Base-by-base conservation (phyloP, 2,329 filamentous ascomycete species). In the Botryotinia calthae region DNA sequence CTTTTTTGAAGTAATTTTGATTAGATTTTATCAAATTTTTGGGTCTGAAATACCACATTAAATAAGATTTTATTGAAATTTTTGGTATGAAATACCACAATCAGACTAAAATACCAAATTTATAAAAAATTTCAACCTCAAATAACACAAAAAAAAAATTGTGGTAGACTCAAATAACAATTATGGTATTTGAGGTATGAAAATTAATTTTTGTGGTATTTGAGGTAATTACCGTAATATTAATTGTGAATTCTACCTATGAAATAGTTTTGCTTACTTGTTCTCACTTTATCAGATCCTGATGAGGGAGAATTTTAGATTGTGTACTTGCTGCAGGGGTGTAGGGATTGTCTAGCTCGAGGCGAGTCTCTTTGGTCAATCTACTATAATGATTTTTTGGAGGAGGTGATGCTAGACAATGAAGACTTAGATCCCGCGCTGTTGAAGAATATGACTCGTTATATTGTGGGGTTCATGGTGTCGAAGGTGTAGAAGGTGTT, bases 391-490 rank as follows among this genome's bases (percentile, higher is more conserved):
- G 48, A 34, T 40, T 56, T 14, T 22, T 56, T 44, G 10, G 9
- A 18, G 28, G 14, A 14, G n/a, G 37, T 18, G 40, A 34, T 34
- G 1, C 9, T 12, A 56, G 22, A 48, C 48, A 37, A 22, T 58
- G 9, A 25, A 10, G n/a, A 44, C 22, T 42, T 42, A 37, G 7
- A 58, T 40, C 14, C 20, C 6, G 66, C 18, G 9, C 37, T 0
- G 37, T 58, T 31, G 44, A 58, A 14, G 66, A 51, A 44, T 58
- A 31, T 25, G 37, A 56, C 16, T 70, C 67, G 42, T 56, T 46
- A 25, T 70, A 70, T 37, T 61, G 56, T 58, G 67, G 42, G 2
- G 66, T 58, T 22, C n/a, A 37, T 34, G 66, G 66, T 25, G 66
- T 58, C 12, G 8, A 14, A 58, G 51, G 51, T 22, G 66, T 44